A percentile compares a stretch with the other conserved stretches of the same genome.
These are phyloP conservation scores for Aspergillus cristatus DNA, from an alignment of 495 filamentous ascomycete species.

Conservation along the genomic window DNA sequence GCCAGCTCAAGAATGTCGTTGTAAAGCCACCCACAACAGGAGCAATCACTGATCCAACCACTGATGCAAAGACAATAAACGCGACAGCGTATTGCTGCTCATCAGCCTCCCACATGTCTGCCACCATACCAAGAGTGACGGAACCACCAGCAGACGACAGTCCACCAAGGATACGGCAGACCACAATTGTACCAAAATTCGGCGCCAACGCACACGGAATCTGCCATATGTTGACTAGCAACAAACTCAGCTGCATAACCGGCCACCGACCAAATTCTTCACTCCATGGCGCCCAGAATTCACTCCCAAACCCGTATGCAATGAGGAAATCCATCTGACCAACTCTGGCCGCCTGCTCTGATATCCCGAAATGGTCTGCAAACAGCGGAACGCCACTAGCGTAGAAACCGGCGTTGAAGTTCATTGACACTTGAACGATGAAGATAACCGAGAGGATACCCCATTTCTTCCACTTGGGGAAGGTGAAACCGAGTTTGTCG, in stretches of 20 bases:
- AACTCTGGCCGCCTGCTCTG: slow-evolving; percentile 41
- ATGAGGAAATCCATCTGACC: slow-evolving; percentile 52
- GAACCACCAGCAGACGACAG: slow-evolving; percentile 53
- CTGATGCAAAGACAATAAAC: slow-evolving; percentile 55
- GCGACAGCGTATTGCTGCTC: slow-evolving; percentile 52
- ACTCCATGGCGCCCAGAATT: slow-evolving; percentile 60
- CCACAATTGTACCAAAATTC: slow-evolving; percentile 46
- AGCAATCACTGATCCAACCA: slow-evolving; percentile 52
- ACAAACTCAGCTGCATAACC: slow-evolving; percentile 45
- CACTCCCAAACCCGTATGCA: slow-evolving; percentile 55
- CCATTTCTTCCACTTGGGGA: slow-evolving; percentile 47
- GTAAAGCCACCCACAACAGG: slow-evolving; percentile 53
- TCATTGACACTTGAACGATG: slow-evolving; percentile 50
- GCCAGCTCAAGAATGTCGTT: slow-evolving; percentile 40
- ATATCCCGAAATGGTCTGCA: slow-evolving; percentile 23
- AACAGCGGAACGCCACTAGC: slow-evolving; percentile 34
- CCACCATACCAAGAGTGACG: slow-evolving; percentile 54
- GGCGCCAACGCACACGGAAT: slow-evolving; percentile 44
- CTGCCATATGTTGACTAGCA: slow-evolving; percentile 52
- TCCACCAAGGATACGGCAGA: slow-evolving; percentile 49
- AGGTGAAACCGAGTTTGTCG: slow-evolving; percentile 46
- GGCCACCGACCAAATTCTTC: slow-evolving; percentile 52
- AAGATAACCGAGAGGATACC: slow-evolving; percentile 51
- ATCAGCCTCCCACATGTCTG: slow-evolving; percentile 53
- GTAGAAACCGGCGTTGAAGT: slow-evolving; percentile 49